phyloP scores from a whole-genome alignment of 2,329 filamentous ascomycete species.

The Aspergillus bombycis region DNA sequence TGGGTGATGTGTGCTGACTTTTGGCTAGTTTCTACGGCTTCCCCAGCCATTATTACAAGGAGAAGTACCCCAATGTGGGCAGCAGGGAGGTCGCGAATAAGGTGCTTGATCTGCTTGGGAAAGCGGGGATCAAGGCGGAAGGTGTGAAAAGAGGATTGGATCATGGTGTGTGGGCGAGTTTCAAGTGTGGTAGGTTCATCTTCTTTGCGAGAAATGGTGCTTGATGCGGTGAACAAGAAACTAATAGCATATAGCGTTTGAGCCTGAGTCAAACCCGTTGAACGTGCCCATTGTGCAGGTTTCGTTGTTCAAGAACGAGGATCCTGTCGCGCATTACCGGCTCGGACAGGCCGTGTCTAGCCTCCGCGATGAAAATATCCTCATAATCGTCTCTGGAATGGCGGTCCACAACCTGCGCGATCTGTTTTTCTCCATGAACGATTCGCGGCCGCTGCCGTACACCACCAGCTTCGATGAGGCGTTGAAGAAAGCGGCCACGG shows the following conservation, averaged over 20 bases:
- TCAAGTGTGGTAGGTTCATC: conserved; percentile 54
- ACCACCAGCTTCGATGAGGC: conserved; percentile 67
- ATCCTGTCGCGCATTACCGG: conserved; percentile 67
- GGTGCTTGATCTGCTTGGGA: conserved; percentile 58
- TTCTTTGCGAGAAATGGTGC: not conserved
- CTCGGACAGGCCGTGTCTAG: conserved; percentile 67
- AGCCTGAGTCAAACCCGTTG: conserved; percentile 64
- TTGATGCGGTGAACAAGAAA: not conserved
- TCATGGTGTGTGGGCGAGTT: conserved; percentile 75
- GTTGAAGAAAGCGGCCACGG: conserved; percentile 65
- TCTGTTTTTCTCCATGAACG: conserved; percentile 50
- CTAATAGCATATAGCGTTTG: conserved; percentile 54
- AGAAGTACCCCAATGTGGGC: conserved; percentile 67
- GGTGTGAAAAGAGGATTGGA: conserved; percentile 68
- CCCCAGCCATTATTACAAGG: conserved; percentile 69
- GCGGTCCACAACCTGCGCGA: conserved; percentile 72
- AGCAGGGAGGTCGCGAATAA: conserved; percentile 62
- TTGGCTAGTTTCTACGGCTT: conserved; percentile 68
- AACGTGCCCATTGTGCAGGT: conserved; percentile 72
- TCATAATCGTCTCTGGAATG: conserved; percentile 75
- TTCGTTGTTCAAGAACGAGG: conserved; percentile 67
- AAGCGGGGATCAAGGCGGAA: conserved; percentile 62
- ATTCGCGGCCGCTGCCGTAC: conserved; percentile 57
- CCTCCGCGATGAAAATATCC: conserved; percentile 68
- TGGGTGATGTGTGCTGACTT: not conserved